Evolutionary conservation across 345 rosid genomes (phyloP), one percentile per base, ranked within the genome.

Genomic region (Noccaea bulbosa): DNA sequence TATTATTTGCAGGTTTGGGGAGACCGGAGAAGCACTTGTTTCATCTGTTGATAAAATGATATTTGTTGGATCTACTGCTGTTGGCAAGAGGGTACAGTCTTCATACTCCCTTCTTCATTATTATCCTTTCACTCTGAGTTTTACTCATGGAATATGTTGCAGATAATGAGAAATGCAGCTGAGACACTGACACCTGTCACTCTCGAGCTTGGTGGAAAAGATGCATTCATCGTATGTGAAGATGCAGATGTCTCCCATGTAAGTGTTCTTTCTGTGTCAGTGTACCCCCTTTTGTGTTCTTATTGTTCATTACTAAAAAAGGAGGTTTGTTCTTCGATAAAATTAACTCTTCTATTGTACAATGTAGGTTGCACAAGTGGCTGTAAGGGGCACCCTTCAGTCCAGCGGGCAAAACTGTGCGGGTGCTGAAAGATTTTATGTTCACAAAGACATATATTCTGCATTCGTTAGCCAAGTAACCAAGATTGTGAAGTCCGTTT

Each of bases 361-460:
- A 44, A 76, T 74, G 46, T 74, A 94, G 98, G 96, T 94, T 83
- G 98, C 99, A 30, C 98, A 89, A 89, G 76, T 94, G 80, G 97
- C 98, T 55, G 98, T 87, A 49, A 81, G 99, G 77, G 97, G 88
- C 20, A 77, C 83, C 63, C 92, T 94, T 79, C 98, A 94, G 82
- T 94, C 99, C 58, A 85, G 98, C 59, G 99, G 98, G 65, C 99
- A 94, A 85, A 94, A 91, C 70, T 94, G 99, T 87, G 99, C 98
- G 57, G 99, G 99, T 65, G 98, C 99, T 70, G 99, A 94, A 81
- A 88, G 98, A 76, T 94, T 91, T 80, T 91, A 94, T 82, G 98
- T 91, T 71, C 98, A 88, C 70, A 83, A 60, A 79, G 90, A 89
- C 71, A 72, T 91, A 47, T 87, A 87, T 82, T 62, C 92, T 71